Conservation (phyloP, 2,329 filamentous ascomycete species). For the Fusarium napiforme region DNA sequence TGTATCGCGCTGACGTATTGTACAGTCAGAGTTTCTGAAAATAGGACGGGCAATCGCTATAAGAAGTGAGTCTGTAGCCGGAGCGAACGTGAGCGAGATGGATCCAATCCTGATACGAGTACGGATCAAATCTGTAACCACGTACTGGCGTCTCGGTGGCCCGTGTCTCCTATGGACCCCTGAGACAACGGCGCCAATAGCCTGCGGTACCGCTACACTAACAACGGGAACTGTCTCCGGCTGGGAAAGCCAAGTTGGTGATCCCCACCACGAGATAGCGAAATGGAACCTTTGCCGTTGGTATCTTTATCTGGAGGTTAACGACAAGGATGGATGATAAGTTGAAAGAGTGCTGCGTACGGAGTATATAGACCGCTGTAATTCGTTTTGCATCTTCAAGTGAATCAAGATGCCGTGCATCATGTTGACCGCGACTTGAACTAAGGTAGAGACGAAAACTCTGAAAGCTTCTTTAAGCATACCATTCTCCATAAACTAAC, state of each 20-base stretch:
- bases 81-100: slow-evolving; percentile 21
- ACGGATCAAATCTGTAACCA: slow-evolving; percentile 32
- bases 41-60: slow-evolving; percentile 8
- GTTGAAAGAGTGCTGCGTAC: neutral
- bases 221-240: slow-evolving; percentile 43
- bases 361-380: slow-evolving; percentile 9
- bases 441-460: slow-evolving; percentile 10
- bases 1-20: slow-evolving; percentile 26
- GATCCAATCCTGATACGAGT: slow-evolving; percentile 39
- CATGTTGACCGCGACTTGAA: neutral
- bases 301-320: neutral
- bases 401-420: slow-evolving; percentile 1
- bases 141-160: slow-evolving; percentile 2
- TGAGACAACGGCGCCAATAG: slow-evolving; percentile 40
- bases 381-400: neutral
- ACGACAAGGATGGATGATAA: neutral
- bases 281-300: slow-evolving; percentile 8
- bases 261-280: slow-evolving; percentile 17
- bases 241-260: slow-evolving; percentile 36
- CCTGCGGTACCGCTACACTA: slow-evolving; percentile 39
- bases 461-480: slow-evolving; percentile 33
- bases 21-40: slow-evolving; percentile 22
- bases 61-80: neutral
- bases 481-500: slow-evolving; percentile 24
- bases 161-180: slow-evolving; percentile 20